These are phyloP conservation scores for Dillenia turbinata DNA, from an alignment of 164 flowering plant genomes.

Conservation along the genomic window DNA sequence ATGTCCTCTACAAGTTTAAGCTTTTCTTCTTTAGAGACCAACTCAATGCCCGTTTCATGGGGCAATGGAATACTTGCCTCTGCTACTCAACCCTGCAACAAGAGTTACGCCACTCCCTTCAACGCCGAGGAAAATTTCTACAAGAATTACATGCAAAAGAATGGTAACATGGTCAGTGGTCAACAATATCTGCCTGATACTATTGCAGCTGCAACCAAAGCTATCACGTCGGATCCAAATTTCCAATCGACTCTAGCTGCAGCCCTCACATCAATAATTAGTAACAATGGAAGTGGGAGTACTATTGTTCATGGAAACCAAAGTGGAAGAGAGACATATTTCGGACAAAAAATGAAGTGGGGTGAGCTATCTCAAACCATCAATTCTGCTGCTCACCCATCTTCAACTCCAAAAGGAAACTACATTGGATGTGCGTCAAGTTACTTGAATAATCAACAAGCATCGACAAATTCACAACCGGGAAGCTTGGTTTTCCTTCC, in stretches of 20 bases:
- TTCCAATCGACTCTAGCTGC: slow-evolving; percentile 75
- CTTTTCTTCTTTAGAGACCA: slow-evolving; percentile 52
- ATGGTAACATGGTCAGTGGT: slow-evolving; percentile 10
- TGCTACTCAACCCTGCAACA: slow-evolving; percentile 30
- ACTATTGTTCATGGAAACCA: slow-evolving; percentile 15
- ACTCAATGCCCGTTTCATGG: slow-evolving; percentile 34
- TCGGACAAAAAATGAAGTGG: slow-evolving; percentile 31
- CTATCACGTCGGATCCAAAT: slow-evolving; percentile 75
- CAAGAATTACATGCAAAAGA: slow-evolving; percentile 40
- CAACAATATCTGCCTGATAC: slow-evolving; percentile 28
- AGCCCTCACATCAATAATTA: slow-evolving; percentile 61
- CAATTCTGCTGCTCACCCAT: slow-evolving; percentile 16
- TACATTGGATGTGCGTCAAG: slow-evolving; percentile 33
- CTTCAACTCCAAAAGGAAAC: slow-evolving; percentile 17
- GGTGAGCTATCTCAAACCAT: slow-evolving; percentile 25
- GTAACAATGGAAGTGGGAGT: slow-evolving; percentile 12
- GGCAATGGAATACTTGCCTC: slow-evolving; percentile 29
- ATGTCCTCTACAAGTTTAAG: slow-evolving; percentile 45
- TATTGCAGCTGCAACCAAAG: slow-evolving; percentile 80
- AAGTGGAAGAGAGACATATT: slow-evolving; percentile 15
- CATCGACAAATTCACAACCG: slow-evolving; percentile 35
- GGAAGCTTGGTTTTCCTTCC: slow-evolving; percentile 38
- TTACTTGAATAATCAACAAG: slow-evolving; percentile 31
- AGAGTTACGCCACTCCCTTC: slow-evolving; percentile 24
- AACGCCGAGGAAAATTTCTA: slow-evolving; percentile 39